Evolutionary conservation across 169 alveolate genomes (phyloP).

Genomic region (Plasmodium knowlesi): DNA sequence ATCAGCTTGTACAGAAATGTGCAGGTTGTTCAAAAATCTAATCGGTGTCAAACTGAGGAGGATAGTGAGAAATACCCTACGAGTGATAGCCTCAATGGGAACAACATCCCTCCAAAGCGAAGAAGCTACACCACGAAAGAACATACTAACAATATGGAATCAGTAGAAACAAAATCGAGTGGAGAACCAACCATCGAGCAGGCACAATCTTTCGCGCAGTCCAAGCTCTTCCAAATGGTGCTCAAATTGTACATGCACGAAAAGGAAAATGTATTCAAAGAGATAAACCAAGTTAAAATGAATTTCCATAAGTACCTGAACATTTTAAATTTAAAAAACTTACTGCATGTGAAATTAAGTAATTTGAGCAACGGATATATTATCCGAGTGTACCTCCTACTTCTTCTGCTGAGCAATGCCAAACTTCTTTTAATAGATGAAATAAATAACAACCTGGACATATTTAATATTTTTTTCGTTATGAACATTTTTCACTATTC

Average conservation of each 20-base stretch:
- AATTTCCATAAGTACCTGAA: constrained; percentile 69
- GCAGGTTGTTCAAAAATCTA: background rate
- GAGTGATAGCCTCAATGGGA: background rate
- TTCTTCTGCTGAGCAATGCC: constrained; percentile 76
- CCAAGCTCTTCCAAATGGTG: constrained; percentile 16
- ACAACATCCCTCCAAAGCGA: background rate
- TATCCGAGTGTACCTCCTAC: constrained; percentile 79
- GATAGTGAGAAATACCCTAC: background rate
- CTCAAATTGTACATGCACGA: constrained; percentile 54
- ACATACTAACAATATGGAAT: background rate
- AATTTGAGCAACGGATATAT: constrained; percentile 83
- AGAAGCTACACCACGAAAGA: background rate
- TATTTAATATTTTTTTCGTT: constrained; percentile 71
- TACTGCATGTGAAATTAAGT: constrained; percentile 61
- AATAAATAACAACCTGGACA: constrained; percentile 84
- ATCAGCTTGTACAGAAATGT: background rate
- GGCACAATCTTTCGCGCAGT: constrained; percentile 5
- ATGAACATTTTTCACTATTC: constrained; percentile 67
- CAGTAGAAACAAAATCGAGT: background rate
- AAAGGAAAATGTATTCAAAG: constrained; percentile 50
- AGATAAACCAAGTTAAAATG: constrained; percentile 56
- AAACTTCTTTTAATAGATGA: constrained; percentile 81
- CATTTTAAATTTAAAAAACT: constrained; percentile 78
- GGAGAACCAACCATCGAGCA: background rate
- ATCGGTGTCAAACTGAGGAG: background rate